A percentile compares a stretch with the other conserved stretches of the same genome.
Evolutionary conservation across 225 moss, liverwort and hornwort species (phyloP).

Genomic region (Bryoerythrophyllum caledonicum): DNA sequence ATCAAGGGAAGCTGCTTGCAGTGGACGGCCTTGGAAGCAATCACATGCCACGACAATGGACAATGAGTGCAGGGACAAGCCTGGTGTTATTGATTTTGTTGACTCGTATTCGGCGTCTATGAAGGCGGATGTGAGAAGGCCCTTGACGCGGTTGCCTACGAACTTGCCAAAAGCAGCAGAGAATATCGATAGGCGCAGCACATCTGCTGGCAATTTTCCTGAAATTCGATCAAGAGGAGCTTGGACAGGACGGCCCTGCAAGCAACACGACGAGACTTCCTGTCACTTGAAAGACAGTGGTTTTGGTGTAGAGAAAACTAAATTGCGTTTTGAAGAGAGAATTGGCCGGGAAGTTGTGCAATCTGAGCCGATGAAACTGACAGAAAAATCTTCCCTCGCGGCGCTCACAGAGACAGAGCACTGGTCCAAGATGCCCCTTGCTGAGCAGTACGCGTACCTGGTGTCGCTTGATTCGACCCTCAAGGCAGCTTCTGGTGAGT

Average conservation of each 20-base stretch:
- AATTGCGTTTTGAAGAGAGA: background rate
- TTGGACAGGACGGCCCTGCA: background rate
- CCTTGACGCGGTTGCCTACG: background rate
- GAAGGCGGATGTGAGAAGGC: background rate
- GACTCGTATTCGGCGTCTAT: too few relatives aligned
- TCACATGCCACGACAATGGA: too few relatives aligned
- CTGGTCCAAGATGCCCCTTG: constrained; percentile 46
- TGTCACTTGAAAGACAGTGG: background rate
- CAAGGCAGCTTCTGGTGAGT: constrained; percentile 44
- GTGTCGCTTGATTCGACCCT: constrained; percentile 38
- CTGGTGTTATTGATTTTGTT: background rate
- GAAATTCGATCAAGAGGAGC: constrained; percentile 2
- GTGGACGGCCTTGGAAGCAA: constrained; percentile 1
- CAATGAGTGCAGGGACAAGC: constrained; percentile 15
- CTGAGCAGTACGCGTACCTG: constrained; percentile 39
- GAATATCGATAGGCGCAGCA: constrained; percentile 10
- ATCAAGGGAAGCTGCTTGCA: background rate
- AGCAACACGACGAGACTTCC: background rate
- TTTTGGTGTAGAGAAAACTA: background rate
- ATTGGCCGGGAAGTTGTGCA: background rate
- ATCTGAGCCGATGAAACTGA: constrained; percentile 12
- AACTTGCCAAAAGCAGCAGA: constrained; percentile 1
- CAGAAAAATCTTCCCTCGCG: constrained; percentile 28
- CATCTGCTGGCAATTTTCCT: background rate
- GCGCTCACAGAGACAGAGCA: constrained; percentile 35